These are phyloP conservation scores for Chaetoceros muelleri DNA, from an alignment of 108 stramenopile genomes.

Conservation along the genomic window DNA sequence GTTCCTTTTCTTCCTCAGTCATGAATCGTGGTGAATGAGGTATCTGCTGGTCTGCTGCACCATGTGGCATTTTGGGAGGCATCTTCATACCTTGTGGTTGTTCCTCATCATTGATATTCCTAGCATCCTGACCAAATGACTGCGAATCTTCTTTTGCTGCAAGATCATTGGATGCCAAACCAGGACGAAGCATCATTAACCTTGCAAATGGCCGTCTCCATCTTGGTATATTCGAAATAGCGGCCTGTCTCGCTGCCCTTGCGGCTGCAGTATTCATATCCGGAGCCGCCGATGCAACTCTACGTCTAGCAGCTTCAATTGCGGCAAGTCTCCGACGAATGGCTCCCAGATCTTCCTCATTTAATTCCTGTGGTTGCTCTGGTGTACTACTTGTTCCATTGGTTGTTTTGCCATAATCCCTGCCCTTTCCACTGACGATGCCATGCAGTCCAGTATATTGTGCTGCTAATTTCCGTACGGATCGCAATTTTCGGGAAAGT, in stretches of 20 bases:
- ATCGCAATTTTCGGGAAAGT: constrained; percentile 43
- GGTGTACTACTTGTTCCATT: constrained; percentile 2
- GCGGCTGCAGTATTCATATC: constrained; percentile 2
- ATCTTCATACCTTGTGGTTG: not conserved
- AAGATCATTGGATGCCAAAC: not conserved
- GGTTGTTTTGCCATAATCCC: not conserved
- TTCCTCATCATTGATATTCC: not conserved
- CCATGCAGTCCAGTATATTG: constrained; percentile 71
- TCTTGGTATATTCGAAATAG: not conserved
- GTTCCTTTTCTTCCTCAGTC: constrained; percentile 13
- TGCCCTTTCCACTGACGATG: constrained; percentile 61
- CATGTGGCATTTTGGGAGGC: too few relatives aligned
- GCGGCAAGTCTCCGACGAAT: constrained; percentile 24
- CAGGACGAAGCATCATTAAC: constrained; percentile 1
- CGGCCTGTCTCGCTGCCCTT: not conserved
- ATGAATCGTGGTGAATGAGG: not conserved
- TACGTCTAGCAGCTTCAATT: constrained; percentile 22
- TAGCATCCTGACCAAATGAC: too few relatives aligned
- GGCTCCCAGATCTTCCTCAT: constrained; percentile 11
- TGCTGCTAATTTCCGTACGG: constrained; percentile 52
- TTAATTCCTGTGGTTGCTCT: not conserved
- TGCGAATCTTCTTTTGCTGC: not conserved
- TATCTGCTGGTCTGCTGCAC: not conserved
- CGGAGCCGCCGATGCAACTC: constrained; percentile 8
- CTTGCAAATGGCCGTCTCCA: constrained; percentile 7